Evolutionary conservation across 768 basidiomycete species (phyloP).

Genomic region (Fomitopsis serialis): DNA sequence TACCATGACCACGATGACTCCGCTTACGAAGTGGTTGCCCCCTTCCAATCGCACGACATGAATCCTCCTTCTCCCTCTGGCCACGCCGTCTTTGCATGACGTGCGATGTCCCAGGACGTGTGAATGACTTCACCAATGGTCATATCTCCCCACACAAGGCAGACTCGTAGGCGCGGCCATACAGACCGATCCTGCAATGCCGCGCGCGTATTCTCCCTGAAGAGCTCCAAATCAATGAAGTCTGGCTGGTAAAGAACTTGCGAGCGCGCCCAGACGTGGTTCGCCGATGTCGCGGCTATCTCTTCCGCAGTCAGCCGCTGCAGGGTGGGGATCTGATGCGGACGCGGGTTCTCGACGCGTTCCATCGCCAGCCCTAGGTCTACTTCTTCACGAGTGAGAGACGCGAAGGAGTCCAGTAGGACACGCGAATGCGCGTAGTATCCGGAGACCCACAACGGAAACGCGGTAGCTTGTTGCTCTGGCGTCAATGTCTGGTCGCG

Average conservation of each 20-base stretch:
- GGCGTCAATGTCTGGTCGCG: slow-evolving; percentile 12
- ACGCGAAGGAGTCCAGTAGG: background rate
- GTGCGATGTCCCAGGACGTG: background rate
- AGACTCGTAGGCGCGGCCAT: slow-evolving; percentile 1
- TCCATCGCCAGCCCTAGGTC: background rate
- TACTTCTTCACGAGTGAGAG: background rate
- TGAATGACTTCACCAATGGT: background rate
- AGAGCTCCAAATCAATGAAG: background rate
- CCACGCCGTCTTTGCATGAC: background rate
- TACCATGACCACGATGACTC: no score
- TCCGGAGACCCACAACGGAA: slow-evolving; percentile 3
- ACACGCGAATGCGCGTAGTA: slow-evolving; percentile 7
- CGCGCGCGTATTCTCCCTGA: slow-evolving; percentile 1
- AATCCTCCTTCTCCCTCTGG: background rate
- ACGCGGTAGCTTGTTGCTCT: slow-evolving; percentile 6
- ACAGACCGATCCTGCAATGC: background rate
- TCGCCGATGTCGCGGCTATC: background rate
- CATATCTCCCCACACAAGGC: slow-evolving; percentile 4
- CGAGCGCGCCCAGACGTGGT: background rate
- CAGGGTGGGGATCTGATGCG: slow-evolving; percentile 1
- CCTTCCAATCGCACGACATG: background rate
- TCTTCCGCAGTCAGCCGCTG: background rate
- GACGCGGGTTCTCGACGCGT: background rate
- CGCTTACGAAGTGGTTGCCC: slow-evolving; percentile 4
- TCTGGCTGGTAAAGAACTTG: background rate